Conservation (phyloP, 345 rosid genomes). For the Eucalyptus polyanthemos region DNA sequence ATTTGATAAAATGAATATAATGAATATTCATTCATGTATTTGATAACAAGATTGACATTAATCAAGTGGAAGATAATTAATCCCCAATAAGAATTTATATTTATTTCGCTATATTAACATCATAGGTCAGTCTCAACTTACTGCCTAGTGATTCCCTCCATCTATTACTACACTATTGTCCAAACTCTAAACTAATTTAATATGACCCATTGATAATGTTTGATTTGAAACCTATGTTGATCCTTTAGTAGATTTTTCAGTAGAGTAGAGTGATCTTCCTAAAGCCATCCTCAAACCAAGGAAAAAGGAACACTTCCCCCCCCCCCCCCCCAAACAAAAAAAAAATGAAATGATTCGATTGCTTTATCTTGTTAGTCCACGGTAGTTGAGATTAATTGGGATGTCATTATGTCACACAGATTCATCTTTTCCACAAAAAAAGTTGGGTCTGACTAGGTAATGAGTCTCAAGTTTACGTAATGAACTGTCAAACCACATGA, state of each 20-base stretch:
- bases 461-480: neutral
- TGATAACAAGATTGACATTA: neutral
- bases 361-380: neutral
- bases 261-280: neutral
- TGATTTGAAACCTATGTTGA: neutral
- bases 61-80: neutral
- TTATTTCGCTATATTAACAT: neutral
- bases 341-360: neutral
- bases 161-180: neutral
- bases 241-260: neutral
- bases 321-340: rapidly evolving
- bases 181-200: neutral
- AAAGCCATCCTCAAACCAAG: neutral
- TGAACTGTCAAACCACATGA: neutral
- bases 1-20: too few species aligned
- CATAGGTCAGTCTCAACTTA: neutral
- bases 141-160: neutral
- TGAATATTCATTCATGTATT: too few species aligned
- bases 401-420: neutral
- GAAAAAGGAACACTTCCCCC: neutral
- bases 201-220: neutral
- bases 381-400: neutral
- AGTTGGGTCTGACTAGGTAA: too few species aligned
- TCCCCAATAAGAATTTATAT: neutral
- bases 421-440: too few species aligned